These are phyloP conservation scores for Phytophthora pinifolia DNA, from an alignment of 352 stramenopile species.

Conservation along the genomic window DNA sequence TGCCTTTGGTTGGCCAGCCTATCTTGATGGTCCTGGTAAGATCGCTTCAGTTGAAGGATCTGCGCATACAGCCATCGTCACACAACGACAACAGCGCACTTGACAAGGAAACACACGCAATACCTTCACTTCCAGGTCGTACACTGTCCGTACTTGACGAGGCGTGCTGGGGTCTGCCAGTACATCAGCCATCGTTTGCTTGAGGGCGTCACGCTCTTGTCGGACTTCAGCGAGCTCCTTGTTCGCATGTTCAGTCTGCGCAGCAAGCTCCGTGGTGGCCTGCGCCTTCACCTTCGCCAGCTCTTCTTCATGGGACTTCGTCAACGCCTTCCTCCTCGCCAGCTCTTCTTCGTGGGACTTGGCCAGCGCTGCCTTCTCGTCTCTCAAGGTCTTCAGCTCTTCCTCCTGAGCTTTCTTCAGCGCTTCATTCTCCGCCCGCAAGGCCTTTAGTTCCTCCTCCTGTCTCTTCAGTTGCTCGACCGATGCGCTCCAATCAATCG, in stretches of 20 bases:
- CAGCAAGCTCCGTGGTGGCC: constrained; percentile 9
- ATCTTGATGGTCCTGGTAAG: no score
- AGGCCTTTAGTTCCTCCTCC: constrained; percentile 5
- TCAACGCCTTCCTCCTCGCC: not conserved
- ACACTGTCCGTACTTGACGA: constrained; percentile 15
- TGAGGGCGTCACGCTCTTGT: constrained; percentile 14
- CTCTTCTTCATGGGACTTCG: constrained; percentile 8
- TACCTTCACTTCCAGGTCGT: constrained; percentile 26
- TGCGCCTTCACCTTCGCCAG: constrained; percentile 11
- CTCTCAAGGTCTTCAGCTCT: constrained; percentile 7
- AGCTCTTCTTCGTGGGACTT: no score
- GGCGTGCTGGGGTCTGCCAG: constrained; percentile 13
- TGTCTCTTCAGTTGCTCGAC: not conserved
- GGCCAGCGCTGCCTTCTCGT: not conserved
- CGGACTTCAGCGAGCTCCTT: constrained; percentile 10
- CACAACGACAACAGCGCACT: not conserved
- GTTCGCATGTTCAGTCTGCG: constrained; percentile 2
- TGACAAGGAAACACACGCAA: not conserved
- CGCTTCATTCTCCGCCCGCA: constrained; percentile 9
- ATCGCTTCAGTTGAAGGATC: no score
- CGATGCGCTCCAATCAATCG: not conserved
- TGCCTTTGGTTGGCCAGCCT: no score
- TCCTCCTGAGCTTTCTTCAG: constrained; percentile 20
- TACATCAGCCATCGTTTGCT: constrained; percentile 12
- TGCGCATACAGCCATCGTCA: constrained; percentile 1